These are phyloP conservation scores for Tylopilus sp. DNA, from an alignment of 768 basidiomycete species.

Conservation along the genomic window DNA sequence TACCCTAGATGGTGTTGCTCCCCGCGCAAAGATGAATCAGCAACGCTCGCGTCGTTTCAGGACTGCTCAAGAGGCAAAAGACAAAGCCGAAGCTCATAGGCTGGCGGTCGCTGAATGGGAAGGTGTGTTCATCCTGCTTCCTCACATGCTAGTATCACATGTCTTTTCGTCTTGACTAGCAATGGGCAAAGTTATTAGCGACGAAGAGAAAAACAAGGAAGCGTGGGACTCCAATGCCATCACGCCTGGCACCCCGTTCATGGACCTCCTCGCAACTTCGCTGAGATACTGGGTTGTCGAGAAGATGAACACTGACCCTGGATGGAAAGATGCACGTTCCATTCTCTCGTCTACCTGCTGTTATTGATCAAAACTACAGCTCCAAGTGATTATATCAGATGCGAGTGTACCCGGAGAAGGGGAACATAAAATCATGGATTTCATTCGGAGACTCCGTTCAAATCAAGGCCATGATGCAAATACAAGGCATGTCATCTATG, in stretches of 20 bases:
- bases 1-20: constrained; percentile 85
- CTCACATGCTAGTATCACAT: background rate
- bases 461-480: constrained; percentile 93
- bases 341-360: background rate
- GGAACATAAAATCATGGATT: constrained; percentile 99
- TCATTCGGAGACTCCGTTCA: constrained; percentile 83
- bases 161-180: constrained; percentile 45
- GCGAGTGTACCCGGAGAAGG: constrained; percentile 97
- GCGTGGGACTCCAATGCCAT: constrained; percentile 99
- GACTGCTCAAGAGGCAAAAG: constrained; percentile 89
- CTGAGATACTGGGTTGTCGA: constrained; percentile 95
- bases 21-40: constrained; percentile 99
- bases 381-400: constrained; percentile 96
- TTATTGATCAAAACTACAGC: constrained; percentile 39
- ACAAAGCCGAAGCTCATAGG: constrained; percentile 84
- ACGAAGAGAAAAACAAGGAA: constrained; percentile 80
- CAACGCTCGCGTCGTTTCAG: constrained; percentile 97
- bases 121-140: constrained; percentile 42
- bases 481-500: constrained; percentile 95
- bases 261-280: constrained; percentile 85
- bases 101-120: constrained; percentile 85
- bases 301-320: constrained; percentile 93
- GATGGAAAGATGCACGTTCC: constrained; percentile 81
- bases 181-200: constrained; percentile 86
- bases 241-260: constrained; percentile 98